A percentile compares a stretch with the other conserved stretches of the same genome.
Evolutionary conservation across 495 filamentous ascomycete genomes (phyloP).

Genomic region (Aspergillus diversus): DNA sequence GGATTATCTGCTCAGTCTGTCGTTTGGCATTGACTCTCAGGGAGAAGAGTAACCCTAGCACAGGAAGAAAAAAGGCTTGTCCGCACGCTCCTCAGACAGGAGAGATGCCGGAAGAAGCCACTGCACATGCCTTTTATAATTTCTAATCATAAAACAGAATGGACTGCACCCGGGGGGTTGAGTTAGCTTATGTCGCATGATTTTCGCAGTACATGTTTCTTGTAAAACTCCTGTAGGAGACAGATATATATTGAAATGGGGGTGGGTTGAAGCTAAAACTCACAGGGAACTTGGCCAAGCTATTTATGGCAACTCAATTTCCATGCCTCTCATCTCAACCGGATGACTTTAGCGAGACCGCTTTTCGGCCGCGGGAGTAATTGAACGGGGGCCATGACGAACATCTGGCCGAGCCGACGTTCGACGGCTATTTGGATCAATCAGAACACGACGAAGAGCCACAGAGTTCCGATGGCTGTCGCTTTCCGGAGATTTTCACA

Average conservation of each 20-base stretch:
- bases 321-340: too few species aligned
- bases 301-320: too few species aligned
- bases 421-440: background rate
- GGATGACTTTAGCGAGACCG: background rate
- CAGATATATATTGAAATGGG: too few species aligned
- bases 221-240: too few species aligned
- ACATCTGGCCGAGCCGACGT: slow-evolving; percentile 13
- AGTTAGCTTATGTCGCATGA: slow-evolving; percentile 25
- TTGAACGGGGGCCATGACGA: slow-evolving; percentile 4
- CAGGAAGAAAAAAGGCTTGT: too few species aligned
- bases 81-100: too few species aligned
- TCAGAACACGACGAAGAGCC: background rate
- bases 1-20: too few species aligned
- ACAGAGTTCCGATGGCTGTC: background rate
- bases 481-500: background rate
- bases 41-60: too few species aligned
- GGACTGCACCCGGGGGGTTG: slow-evolving; percentile 65
- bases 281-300: background rate
- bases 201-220: too few species aligned
- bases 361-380: background rate
- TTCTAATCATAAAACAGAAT: slow-evolving; percentile 67
- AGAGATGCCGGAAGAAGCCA: too few species aligned
- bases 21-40: too few species aligned
- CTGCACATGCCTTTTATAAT: slow-evolving; percentile 45
- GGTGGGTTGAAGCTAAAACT: background rate